Percentiles rank a stretch among this genome's conserved stretches.
Conservation (phyloP, 2,329 filamentous ascomycete species). For the Plectosphaerella sp. region DNA sequence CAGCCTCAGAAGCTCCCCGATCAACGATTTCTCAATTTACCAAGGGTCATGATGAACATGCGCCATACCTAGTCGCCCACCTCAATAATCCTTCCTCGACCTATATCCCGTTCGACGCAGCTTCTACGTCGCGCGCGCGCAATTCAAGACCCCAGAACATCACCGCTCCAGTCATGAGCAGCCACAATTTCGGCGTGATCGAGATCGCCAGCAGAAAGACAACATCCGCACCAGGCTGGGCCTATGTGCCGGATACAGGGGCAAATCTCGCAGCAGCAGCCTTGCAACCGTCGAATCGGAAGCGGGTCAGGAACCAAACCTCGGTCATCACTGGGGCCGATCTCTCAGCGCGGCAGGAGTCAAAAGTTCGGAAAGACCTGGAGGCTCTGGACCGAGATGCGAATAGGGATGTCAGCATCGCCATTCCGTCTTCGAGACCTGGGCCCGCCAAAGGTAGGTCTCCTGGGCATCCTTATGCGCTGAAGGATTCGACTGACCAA, state of each 20-base stretch:
- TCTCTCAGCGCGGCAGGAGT: constrained; percentile 75
- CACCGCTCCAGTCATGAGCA: constrained; percentile 18
- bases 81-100: too few species aligned
- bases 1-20: too few species aligned
- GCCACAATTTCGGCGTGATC: constrained; percentile 74
- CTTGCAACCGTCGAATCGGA: constrained; percentile 54
- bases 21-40: too few species aligned
- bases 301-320: constrained; percentile 63
- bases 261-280: constrained; percentile 52
- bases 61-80: too few species aligned
- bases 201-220: constrained; percentile 70
- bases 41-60: too few species aligned
- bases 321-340: constrained; percentile 55
- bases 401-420: constrained; percentile 66
- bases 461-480: background rate
- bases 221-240: constrained; percentile 78
- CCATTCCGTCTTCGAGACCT: constrained; percentile 53
- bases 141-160: too few species aligned
- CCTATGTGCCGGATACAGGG: constrained; percentile 77
- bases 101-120: too few species aligned
- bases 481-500: background rate
- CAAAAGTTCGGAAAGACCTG: constrained; percentile 75
- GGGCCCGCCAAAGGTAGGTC: constrained; percentile 35
- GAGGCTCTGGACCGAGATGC: constrained; percentile 80
- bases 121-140: too few species aligned